phyloP scores from a whole-genome alignment of 495 filamentous ascomycete genomes.

The Aeminium ludgeri region DNA sequence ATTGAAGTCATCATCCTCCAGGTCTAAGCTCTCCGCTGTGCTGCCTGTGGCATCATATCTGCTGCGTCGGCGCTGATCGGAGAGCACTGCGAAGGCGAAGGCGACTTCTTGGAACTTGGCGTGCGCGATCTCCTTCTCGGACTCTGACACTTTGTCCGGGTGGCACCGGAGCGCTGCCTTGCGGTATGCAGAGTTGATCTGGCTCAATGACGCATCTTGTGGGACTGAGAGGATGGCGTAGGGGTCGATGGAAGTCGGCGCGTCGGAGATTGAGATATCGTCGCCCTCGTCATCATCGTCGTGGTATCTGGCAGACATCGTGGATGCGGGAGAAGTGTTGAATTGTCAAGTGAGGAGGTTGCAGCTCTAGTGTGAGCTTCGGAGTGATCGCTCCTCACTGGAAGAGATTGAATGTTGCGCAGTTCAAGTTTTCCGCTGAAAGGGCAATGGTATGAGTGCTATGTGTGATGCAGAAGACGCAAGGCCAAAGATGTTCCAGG shows the following conservation, averaged over 20 bases:
- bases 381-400: no score
- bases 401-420: no score
- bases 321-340: background rate
- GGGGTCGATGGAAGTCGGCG: conserved; percentile 25
- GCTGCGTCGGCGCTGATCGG: conserved; percentile 54
- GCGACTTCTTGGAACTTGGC: conserved; percentile 73
- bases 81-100: conserved; percentile 85
- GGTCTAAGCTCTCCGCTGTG: conserved; percentile 58
- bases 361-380: background rate
- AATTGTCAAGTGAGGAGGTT: background rate
- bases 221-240: conserved; percentile 26
- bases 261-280: conserved; percentile 1
- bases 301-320: conserved; percentile 5
- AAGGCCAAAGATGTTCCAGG: no score
- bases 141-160: conserved; percentile 57
- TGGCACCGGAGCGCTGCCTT: conserved; percentile 28
- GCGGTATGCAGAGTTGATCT: conserved; percentile 30
- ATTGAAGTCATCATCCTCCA: conserved; percentile 65
- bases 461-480: no score
- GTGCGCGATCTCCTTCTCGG: conserved; percentile 51
- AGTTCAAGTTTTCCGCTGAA: no score
- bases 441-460: no score
- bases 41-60: conserved; percentile 81
- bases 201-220: conserved; percentile 18
- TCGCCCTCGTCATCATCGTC: conserved; percentile 13